Percentiles rank a stretch among this genome's conserved stretches.
Evolutionary conservation across 805 yeast genomes (phyloP).

Genomic region (Nematodospora valgi): DNA sequence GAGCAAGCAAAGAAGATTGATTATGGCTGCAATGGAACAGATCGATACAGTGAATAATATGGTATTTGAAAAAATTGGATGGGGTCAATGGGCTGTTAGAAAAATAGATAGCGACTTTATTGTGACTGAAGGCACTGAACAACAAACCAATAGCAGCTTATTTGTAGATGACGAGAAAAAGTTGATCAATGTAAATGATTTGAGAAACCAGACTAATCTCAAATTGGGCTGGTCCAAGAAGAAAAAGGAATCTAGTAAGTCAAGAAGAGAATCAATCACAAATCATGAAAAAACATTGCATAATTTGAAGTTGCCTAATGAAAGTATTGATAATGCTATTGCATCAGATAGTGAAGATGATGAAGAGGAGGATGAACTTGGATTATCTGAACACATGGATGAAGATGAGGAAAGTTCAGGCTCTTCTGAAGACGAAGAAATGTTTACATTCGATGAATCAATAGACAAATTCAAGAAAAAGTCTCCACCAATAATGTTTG

Average conservation of each 20-base stretch:
- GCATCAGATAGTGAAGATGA: slow-evolving; percentile 31
- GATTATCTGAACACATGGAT: slow-evolving; percentile 17
- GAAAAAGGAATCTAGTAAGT: slow-evolving; percentile 9
- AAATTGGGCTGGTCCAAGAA: slow-evolving; percentile 42
- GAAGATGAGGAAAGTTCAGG: slow-evolving; percentile 15
- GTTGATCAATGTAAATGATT: slow-evolving; percentile 27
- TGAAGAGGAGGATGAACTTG: slow-evolving; percentile 21
- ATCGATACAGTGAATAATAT: slow-evolving; percentile 60
- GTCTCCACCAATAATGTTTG: slow-evolving; percentile 39
- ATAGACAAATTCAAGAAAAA: slow-evolving; percentile 14
- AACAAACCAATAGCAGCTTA: slow-evolving; percentile 1
- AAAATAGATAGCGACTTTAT: slow-evolving; percentile 43
- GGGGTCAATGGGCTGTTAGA: slow-evolving; percentile 97
- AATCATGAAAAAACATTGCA: slow-evolving; percentile 43
- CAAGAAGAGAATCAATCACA: slow-evolving; percentile 52
- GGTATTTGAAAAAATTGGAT: slow-evolving; percentile 88
- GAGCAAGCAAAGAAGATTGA: slow-evolving; percentile 85
- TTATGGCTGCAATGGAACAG: slow-evolving; percentile 83
- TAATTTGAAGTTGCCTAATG: slow-evolving; percentile 44
- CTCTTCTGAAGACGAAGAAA: slow-evolving; percentile 8
- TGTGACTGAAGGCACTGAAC: slow-evolving; percentile 45
- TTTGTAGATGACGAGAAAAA: slow-evolving; percentile 1
- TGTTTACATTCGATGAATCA: slow-evolving; percentile 1
- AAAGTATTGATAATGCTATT: slow-evolving; percentile 23
- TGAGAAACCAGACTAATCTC: slow-evolving; percentile 29